Conservation (phyloP, 2,329 filamentous ascomycete species). For the Claviceps africana region DNA sequence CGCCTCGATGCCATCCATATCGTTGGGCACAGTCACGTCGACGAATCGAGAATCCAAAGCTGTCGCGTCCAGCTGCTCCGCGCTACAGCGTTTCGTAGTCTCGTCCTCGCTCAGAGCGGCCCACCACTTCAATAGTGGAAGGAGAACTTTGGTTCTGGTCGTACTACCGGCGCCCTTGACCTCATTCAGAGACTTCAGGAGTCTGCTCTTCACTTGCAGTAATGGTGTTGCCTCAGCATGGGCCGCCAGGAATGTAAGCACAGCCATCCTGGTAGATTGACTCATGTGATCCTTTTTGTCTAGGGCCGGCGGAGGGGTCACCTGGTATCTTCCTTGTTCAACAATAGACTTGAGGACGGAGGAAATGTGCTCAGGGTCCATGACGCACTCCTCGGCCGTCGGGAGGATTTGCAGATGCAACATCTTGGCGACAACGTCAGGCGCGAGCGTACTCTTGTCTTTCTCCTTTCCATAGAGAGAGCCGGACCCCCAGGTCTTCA, state of each 20-base stretch:
- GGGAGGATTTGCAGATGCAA: slow-evolving; percentile 56
- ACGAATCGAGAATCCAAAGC: slow-evolving; percentile 31
- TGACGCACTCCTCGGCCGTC: slow-evolving; percentile 68
- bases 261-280: slow-evolving; percentile 46
- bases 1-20: slow-evolving; percentile 35
- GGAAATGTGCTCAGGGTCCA: slow-evolving; percentile 60
- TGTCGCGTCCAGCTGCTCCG: slow-evolving; percentile 28
- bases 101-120: slow-evolving; percentile 37
- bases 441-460: slow-evolving; percentile 39
- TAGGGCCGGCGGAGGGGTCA: slow-evolving; percentile 19
- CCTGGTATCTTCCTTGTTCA: slow-evolving; percentile 26
- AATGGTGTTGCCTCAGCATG: slow-evolving; percentile 59
- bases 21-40: slow-evolving; percentile 39
- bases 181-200: slow-evolving; percentile 60
- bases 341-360: slow-evolving; percentile 38
- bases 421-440: slow-evolving; percentile 44
- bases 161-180: slow-evolving; percentile 57
- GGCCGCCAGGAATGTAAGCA: slow-evolving; percentile 59
- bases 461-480: slow-evolving; percentile 46
- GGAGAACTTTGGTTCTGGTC: slow-evolving; percentile 58
- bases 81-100: slow-evolving; percentile 27
- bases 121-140: slow-evolving; percentile 65
- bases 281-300: slow-evolving; percentile 43
- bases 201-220: slow-evolving; percentile 50
- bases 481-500: slow-evolving; percentile 44